phyloP scores from a whole-genome alignment of 176 grass and related monocot genomes.

The Saccharum officinarum region DNA sequence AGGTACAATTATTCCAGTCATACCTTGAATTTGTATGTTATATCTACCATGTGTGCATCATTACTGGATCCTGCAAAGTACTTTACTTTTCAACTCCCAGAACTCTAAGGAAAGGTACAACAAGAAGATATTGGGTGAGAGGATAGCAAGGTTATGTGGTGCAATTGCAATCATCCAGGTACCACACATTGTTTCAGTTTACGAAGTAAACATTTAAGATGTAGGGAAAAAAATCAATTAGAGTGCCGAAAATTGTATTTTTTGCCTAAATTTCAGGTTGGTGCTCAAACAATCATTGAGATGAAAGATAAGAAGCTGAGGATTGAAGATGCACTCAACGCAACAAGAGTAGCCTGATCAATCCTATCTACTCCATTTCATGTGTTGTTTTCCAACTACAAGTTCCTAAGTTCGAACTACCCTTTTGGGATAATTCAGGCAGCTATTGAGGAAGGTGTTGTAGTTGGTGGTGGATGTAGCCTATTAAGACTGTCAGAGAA shows the following conservation, averaged over 20 bases:
- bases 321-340: slow-evolving; percentile 93
- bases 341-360: slow-evolving; percentile 69
- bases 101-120: slow-evolving; percentile 77
- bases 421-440: slow-evolving; percentile 50
- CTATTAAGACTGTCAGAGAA: slow-evolving; percentile 85
- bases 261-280: slow-evolving; percentile 59
- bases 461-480: slow-evolving; percentile 91
- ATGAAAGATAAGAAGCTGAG: slow-evolving; percentile 97
- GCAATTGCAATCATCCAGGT: slow-evolving; percentile 96
- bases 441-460: slow-evolving; percentile 97
- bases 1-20: slow-evolving; percentile 48
- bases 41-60: neutral
- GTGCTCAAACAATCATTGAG: slow-evolving; percentile 91
- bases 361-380: neutral
- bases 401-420: neutral
- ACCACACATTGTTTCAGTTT: slow-evolving; percentile 13
- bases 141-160: slow-evolving; percentile 83
- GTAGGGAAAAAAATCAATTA: neutral
- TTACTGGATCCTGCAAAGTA: neutral
- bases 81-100: slow-evolving; percentile 37
- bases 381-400: slow-evolving; percentile 22
- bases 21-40: neutral
- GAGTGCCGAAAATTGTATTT: slow-evolving; percentile 22
- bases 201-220: neutral
- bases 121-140: slow-evolving; percentile 88